phyloP scores from a whole-genome alignment of 306 rosid genomes.

The Ammopiptanthus mongolicus region DNA sequence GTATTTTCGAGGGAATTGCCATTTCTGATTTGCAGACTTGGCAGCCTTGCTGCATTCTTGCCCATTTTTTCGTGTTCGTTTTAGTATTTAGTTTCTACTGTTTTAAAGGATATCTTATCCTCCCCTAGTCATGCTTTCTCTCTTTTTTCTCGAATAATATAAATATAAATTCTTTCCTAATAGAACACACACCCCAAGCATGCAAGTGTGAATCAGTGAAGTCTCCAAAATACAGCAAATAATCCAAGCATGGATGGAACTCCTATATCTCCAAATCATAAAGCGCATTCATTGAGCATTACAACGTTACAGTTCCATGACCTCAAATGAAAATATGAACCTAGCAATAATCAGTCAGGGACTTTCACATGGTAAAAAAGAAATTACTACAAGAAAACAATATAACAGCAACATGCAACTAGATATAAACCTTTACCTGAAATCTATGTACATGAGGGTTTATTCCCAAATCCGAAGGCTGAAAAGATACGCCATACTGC shows the following conservation, averaged over 20 bases:
- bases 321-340: neutral
- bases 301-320: slow-evolving; percentile 11
- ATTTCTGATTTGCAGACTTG: neutral
- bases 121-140: neutral
- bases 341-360: neutral
- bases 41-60: neutral
- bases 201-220: neutral
- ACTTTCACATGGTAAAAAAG: neutral
- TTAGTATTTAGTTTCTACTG: neutral
- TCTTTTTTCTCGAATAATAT: neutral
- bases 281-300: slow-evolving; percentile 2
- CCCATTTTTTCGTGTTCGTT: neutral
- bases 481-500: slow-evolving; percentile 50
- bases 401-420: neutral
- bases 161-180: too few species aligned
- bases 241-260: neutral
- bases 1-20: neutral
- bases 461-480: slow-evolving; percentile 39
- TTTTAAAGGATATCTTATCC: neutral
- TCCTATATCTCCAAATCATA: slow-evolving; percentile 10
- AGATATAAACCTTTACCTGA: slow-evolving; percentile 56
- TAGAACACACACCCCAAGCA: neutral
- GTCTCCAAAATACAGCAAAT: neutral
- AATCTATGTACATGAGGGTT: slow-evolving; percentile 62
- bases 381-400: neutral